A percentile compares a stretch with the other conserved stretches of the same genome.
These are phyloP conservation scores for Tulasnella sp. DNA, from an alignment of 768 basidiomycete species.

Conservation along the genomic window DNA sequence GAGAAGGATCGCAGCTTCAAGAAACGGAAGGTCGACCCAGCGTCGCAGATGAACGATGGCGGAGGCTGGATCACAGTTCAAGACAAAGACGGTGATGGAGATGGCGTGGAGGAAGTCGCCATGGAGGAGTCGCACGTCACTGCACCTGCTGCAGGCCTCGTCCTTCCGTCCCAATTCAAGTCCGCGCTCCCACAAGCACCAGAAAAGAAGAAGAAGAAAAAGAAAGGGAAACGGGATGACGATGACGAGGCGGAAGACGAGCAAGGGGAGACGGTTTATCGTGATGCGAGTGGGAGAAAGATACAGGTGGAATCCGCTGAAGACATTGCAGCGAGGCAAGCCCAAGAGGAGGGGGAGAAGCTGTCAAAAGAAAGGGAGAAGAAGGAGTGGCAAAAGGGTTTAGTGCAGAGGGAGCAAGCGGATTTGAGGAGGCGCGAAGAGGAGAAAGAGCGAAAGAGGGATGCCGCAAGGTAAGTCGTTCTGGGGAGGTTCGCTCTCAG, in stretches of 20 bases:
- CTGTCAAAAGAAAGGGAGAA: slow-evolving; percentile 78
- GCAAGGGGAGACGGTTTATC: slow-evolving; percentile 86
- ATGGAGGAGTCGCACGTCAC: slow-evolving; percentile 51
- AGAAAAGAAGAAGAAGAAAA: slow-evolving; percentile 24
- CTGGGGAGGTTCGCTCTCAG: neutral
- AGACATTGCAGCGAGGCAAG: slow-evolving; percentile 62
- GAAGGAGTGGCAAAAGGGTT: slow-evolving; percentile 97
- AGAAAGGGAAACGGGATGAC: slow-evolving; percentile 26
- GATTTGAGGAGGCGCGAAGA: slow-evolving; percentile 55
- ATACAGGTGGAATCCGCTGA: slow-evolving; percentile 78
- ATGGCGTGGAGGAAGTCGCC: slow-evolving; percentile 47
- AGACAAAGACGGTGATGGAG: slow-evolving; percentile 19
- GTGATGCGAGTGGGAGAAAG: slow-evolving; percentile 77
- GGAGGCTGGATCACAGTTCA: slow-evolving; percentile 7
- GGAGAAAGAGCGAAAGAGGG: slow-evolving; percentile 51
- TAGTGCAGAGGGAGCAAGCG: slow-evolving; percentile 75
- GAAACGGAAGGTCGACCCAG: slow-evolving; percentile 45
- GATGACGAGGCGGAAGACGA: slow-evolving; percentile 41
- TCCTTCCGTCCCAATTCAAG: neutral
- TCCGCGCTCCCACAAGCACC: neutral
- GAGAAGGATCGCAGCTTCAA: slow-evolving; percentile 67
- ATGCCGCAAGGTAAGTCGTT: slow-evolving; percentile 49
- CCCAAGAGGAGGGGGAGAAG: slow-evolving; percentile 32
- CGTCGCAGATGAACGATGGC: slow-evolving; percentile 13
- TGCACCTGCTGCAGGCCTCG: slow-evolving; percentile 5